Evolutionary conservation across 2,329 filamentous ascomycete species (phyloP).

Genomic region (Phialophora macrospora): DNA sequence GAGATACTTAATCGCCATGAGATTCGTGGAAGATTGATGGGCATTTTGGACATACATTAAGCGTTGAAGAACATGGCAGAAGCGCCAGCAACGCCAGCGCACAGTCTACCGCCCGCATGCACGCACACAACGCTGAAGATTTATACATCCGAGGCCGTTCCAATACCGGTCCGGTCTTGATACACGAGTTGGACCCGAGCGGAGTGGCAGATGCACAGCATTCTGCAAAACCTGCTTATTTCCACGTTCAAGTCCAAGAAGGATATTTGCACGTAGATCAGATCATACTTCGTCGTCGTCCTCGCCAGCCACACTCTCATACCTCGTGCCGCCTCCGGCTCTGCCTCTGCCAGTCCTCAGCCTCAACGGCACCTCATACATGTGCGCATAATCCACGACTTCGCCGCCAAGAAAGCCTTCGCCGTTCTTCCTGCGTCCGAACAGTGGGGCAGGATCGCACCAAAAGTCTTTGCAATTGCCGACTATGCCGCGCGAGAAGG

Average conservation of each 20-base stretch:
- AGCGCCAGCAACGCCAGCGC: neutral
- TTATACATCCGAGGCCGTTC: neutral
- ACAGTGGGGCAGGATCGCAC: slow-evolving; percentile 84
- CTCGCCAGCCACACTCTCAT: slow-evolving; percentile 60
- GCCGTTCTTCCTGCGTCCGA: slow-evolving; percentile 75
- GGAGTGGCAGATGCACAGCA: neutral
- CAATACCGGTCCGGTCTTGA: neutral
- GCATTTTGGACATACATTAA: neutral
- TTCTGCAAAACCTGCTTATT: neutral
- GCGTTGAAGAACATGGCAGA: neutral
- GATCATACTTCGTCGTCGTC: slow-evolving; percentile 40
- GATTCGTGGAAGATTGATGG: neutral
- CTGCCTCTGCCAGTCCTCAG: slow-evolving; percentile 62
- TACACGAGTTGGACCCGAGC: neutral
- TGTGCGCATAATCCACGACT: slow-evolving; percentile 79
- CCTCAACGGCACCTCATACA: slow-evolving; percentile 82
- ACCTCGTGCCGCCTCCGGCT: slow-evolving; percentile 57
- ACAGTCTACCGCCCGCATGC: neutral
- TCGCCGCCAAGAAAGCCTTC: slow-evolving; percentile 67
- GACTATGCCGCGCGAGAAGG: slow-evolving; percentile 81
- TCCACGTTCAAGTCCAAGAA: slow-evolving; percentile 1
- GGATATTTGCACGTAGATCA: neutral
- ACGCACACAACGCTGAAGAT: neutral
- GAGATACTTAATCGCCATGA: neutral
- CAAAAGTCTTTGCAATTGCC: slow-evolving; percentile 96